Evolutionary conservation across 176 grass and related monocot genomes (phyloP).

Genomic region (Oryza longistaminata): DNA sequence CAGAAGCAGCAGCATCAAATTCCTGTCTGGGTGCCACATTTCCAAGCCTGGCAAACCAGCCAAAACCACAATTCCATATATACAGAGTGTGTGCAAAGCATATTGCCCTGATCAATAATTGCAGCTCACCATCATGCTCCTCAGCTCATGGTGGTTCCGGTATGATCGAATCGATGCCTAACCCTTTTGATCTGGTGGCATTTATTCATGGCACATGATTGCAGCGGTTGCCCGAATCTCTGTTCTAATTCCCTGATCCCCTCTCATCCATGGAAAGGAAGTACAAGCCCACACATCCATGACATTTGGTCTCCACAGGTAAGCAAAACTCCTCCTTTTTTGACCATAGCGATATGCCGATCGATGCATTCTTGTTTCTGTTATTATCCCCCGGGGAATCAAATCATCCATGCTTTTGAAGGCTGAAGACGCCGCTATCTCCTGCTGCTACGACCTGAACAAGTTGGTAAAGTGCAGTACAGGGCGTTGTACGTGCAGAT

Average conservation of each 20-base stretch:
- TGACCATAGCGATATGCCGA: not conserved
- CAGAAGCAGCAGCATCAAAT: conserved; percentile 30
- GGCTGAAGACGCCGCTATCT: not conserved
- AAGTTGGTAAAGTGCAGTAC: not conserved
- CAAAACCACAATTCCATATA: conserved; percentile 2
- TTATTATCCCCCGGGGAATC: conserved; percentile 13
- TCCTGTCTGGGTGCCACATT: conserved; percentile 1
- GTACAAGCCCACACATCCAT: conserved; percentile 17
- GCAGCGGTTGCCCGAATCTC: not conserved
- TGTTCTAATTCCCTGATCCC: conserved; percentile 4
- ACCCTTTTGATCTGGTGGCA: conserved; percentile 25
- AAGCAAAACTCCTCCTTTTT: conserved; percentile 16
- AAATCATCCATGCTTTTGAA: conserved; percentile 6
- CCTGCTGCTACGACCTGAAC: not conserved
- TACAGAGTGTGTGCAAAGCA: conserved; percentile 33
- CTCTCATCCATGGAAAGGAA: conserved; percentile 26
- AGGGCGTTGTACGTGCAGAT: not conserved
- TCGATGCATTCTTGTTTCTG: not conserved
- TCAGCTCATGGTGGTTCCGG: conserved; percentile 20
- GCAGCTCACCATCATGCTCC: conserved; percentile 32
- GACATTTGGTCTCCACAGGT: conserved; percentile 11
- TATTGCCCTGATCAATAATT: conserved; percentile 39
- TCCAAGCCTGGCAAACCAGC: conserved; percentile 28
- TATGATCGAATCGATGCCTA: conserved; percentile 31
- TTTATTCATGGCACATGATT: conserved; percentile 53